A percentile compares a stretch with the other conserved stretches of the same genome.
These are phyloP conservation scores for Solanum virginianum DNA, from an alignment of 257 asterid genomes.

Conservation along the genomic window DNA sequence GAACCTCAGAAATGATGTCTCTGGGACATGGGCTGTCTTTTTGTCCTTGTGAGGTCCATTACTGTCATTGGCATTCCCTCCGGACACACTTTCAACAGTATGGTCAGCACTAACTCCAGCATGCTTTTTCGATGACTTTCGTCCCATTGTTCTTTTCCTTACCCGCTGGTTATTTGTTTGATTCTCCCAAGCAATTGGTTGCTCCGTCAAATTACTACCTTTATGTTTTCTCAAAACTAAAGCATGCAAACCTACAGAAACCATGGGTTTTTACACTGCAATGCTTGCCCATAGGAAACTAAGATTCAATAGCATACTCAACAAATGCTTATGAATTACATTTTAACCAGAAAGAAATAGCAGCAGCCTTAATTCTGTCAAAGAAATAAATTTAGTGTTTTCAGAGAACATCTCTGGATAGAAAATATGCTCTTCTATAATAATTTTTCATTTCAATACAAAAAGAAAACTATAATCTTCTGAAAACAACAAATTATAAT, in stretches of 20 bases:
- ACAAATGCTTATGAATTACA: neutral
- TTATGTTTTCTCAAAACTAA: constrained; percentile 27
- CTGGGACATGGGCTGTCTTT: constrained; percentile 2
- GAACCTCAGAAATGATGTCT: constrained; percentile 62
- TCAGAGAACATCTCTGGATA: neutral
- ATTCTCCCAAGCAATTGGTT: constrained; percentile 20
- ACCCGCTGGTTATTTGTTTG: constrained; percentile 14
- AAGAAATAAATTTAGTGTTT: neutral
- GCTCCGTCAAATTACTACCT: constrained; percentile 11
- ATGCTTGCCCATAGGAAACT: neutral
- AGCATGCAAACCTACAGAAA: constrained; percentile 47
- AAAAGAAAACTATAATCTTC: neutral
- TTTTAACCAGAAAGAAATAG: neutral
- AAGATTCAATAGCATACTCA: neutral
- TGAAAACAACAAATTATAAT: neutral
- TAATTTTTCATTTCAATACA: neutral
- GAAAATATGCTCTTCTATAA: neutral
- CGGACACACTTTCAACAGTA: constrained; percentile 18
- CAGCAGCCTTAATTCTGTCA: neutral
- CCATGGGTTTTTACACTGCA: constrained; percentile 18
- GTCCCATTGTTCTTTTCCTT: constrained; percentile 42
- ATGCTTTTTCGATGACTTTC: constrained; percentile 30
- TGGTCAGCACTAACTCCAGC: constrained; percentile 22
- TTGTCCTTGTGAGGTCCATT: constrained; percentile 16
- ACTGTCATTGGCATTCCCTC: constrained; percentile 2